Base-by-base conservation (phyloP, 176 grass and related monocot species). In the Paspalum notatum region DNA sequence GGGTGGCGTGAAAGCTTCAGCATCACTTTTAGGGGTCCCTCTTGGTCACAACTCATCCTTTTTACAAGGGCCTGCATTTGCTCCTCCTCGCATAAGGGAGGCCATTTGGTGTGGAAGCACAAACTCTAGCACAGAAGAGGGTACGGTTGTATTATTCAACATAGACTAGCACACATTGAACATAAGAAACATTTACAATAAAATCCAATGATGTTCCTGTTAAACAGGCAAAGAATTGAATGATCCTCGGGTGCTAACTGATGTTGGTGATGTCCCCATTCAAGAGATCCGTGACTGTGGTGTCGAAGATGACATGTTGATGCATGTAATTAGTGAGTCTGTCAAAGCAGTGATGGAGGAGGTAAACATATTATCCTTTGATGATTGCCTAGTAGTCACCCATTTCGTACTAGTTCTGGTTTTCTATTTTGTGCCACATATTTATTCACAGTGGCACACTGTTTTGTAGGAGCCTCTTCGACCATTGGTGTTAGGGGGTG, bases 31-130 rank as follows among this genome's bases (percentile, higher is more conserved):
- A 53, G 96, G 96, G 42, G 90, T 98, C 48, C 96, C 96, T 49
- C 89, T 98, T 5, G 96, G 96, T 14, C 96, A 98, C 84, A 98
- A 98, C 88, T 98, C 92, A 37, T 98, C 96, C 24, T 98, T 98
- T 77, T 78, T 98, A 20, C 96, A 98, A 82, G 96, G 96, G 5
- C 96, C 96, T 61, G 96, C 96, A 26, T 98, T 98, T 93, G 96
- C 96, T 24, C 96, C 96, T 55, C 96, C 96, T 41, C 90, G 92
- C 49, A 98, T 98, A 82, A 89, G 96, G 74, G 92, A 98, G 72
- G 96, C 96, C 75, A 98, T 98, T 66, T 98, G 96, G 96, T 98
- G 96, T 78, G 96, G 90, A 46, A 98, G 96, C 79, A 98, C 96
- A 82, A 98, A 98, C 67, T 95, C 92, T 81, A 93, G 84, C 75